Conservation (phyloP, 2,329 filamentous ascomycete species). For the Parasarocladium wereldwijsianum region DNA sequence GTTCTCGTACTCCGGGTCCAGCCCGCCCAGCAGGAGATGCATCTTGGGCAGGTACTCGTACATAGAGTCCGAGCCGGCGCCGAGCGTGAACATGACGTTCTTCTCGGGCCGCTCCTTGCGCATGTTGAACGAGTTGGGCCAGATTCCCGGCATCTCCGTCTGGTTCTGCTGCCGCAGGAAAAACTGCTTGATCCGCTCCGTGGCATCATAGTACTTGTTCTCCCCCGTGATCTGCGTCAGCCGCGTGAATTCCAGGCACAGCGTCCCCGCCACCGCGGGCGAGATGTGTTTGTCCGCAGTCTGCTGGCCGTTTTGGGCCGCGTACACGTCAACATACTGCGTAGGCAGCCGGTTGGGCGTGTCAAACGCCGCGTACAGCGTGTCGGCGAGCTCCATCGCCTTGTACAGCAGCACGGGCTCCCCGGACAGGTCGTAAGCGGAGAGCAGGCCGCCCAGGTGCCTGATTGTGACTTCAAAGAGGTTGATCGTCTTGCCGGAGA, state of each 20-base stretch:
- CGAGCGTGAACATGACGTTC: constrained; percentile 24
- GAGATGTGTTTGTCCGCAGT: constrained; percentile 21
- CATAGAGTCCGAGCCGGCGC: constrained; percentile 30
- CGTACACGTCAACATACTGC: constrained; percentile 28
- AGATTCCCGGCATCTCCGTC: constrained; percentile 57
- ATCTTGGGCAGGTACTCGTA: constrained; percentile 50
- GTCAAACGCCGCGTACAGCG: constrained; percentile 38
- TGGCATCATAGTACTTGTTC: constrained; percentile 60
- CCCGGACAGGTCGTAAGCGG: constrained; percentile 35
- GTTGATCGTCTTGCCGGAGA: constrained; percentile 30
- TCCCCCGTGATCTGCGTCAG: constrained; percentile 60
- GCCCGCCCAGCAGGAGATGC: constrained; percentile 48
- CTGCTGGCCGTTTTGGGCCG: constrained; percentile 23
- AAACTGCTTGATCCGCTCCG: constrained; percentile 57
- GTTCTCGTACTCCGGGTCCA: constrained; percentile 43
- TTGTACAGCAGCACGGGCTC: constrained; percentile 32
- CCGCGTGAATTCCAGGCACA: constrained; percentile 61
- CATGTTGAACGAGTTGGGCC: constrained; percentile 52
- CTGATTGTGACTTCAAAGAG: constrained; percentile 50
- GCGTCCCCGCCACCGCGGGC: constrained; percentile 40
- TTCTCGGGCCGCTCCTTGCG: constrained; percentile 31
- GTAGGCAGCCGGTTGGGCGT: constrained; percentile 37
- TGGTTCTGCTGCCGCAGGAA: constrained; percentile 49
- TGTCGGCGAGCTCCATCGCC: constrained; percentile 36
- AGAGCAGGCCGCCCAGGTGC: constrained; percentile 35